Percentiles rank a stretch among this genome's conserved stretches.
Evolutionary conservation across 2,329 filamentous ascomycete genomes (phyloP).

Genomic region (Metarhizium album): DNA sequence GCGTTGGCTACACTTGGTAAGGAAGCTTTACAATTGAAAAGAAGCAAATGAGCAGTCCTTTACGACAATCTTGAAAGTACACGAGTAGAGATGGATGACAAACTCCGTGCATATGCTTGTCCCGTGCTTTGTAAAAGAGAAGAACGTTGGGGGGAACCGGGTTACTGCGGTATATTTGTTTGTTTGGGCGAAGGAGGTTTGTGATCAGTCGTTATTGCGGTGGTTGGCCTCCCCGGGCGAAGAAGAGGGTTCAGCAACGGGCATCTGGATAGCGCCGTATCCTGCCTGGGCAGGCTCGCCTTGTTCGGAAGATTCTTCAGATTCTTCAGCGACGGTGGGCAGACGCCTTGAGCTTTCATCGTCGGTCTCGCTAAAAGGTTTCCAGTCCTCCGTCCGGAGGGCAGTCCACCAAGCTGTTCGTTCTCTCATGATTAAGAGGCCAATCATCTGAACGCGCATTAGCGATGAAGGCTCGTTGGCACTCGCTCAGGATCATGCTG

Average conservation of each 20-base stretch:
- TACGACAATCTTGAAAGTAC: background rate
- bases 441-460: slow-evolving; percentile 16
- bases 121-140: background rate
- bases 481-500: background rate
- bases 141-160: no score
- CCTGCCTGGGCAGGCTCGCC: slow-evolving; percentile 6
- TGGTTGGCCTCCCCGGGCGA: background rate
- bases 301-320: slow-evolving; percentile 13
- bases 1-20: slow-evolving; percentile 53
- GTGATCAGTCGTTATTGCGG: background rate
- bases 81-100: background rate
- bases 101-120: background rate
- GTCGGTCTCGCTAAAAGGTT: slow-evolving; percentile 4
- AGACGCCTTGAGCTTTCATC: slow-evolving; percentile 15
- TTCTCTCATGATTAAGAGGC: slow-evolving; percentile 20
- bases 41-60: slow-evolving; percentile 10
- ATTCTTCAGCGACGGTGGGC: slow-evolving; percentile 17
- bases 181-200: background rate
- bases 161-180: background rate
- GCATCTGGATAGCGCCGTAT: slow-evolving; percentile 11
- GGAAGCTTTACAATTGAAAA: slow-evolving; percentile 36
- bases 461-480: background rate
- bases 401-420: slow-evolving; percentile 20
- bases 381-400: slow-evolving; percentile 12
- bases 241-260: background rate